Evolutionary conservation across 441 rosid genomes (phyloP).

Genomic region (Hura crepitans): DNA sequence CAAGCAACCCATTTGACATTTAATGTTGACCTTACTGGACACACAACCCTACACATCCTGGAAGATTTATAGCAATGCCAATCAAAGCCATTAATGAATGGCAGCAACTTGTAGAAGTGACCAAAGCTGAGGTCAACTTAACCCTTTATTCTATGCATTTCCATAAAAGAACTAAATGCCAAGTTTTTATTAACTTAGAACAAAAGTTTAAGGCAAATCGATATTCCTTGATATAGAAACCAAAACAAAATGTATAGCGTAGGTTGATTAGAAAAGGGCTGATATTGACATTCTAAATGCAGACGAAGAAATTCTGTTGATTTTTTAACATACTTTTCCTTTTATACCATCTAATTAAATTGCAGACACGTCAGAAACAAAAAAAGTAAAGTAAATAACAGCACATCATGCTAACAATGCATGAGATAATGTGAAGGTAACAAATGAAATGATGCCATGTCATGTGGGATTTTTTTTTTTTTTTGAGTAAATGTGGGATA

Average conservation of each 20-base stretch:
- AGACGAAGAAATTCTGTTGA: neutral
- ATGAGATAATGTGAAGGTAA: neutral
- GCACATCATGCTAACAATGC: neutral
- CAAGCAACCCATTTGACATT: neutral
- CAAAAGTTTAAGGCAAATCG: neutral
- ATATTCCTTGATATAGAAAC: neutral
- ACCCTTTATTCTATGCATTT: neutral
- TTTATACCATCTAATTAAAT: neutral
- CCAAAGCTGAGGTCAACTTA: neutral
- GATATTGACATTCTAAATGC: neutral
- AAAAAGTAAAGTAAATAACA: too few species aligned
- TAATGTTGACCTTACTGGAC: neutral
- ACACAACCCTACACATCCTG: neutral
- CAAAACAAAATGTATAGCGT: neutral
- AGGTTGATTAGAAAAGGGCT: neutral
- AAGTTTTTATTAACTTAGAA: neutral
- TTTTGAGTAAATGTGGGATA: neutral
- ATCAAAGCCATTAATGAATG: neutral
- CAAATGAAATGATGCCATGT: neutral
- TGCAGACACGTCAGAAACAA: neutral
- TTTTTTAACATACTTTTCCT: neutral
- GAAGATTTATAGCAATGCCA: neutral
- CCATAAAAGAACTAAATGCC: neutral
- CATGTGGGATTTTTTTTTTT: neutral
- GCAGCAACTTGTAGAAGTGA: neutral